Evolutionary conservation across 345 rosid genomes (phyloP).

Genomic region (Gossypium anomalum): DNA sequence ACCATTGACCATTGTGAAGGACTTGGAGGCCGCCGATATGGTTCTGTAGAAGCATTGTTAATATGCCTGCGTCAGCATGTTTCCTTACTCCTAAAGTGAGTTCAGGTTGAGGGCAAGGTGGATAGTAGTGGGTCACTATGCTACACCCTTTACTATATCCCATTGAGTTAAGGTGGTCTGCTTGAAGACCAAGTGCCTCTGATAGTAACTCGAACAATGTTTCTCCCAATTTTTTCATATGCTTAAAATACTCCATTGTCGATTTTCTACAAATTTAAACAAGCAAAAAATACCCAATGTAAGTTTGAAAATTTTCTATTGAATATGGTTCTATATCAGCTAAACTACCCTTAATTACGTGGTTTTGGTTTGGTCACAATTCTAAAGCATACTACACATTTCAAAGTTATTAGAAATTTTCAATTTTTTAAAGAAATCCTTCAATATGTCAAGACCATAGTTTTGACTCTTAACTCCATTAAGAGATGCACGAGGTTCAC

Average conservation of each 20-base stretch:
- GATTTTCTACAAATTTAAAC: not conserved
- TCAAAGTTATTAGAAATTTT: no score
- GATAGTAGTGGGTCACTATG: conserved; percentile 25
- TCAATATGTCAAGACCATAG: no score
- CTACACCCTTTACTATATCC: conserved; percentile 21
- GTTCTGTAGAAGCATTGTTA: not conserved
- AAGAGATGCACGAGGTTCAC: no score
- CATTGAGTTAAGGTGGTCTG: conserved; percentile 18
- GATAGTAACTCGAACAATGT: not conserved
- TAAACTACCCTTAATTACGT: no score
- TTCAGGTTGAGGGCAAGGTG: conserved; percentile 33
- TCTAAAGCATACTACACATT: no score
- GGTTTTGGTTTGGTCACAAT: no score
- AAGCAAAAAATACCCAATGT: not conserved
- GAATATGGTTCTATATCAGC: no score
- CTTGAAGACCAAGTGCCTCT: not conserved
- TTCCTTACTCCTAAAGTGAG: conserved; percentile 19
- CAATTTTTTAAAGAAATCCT: no score
- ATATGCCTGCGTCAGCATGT: conserved; percentile 22
- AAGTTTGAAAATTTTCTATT: not conserved
- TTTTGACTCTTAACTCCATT: no score
- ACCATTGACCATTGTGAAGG: conserved; percentile 10
- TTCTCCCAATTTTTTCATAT: not conserved
- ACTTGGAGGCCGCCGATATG: not conserved
- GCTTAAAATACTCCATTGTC: not conserved